phyloP scores from a whole-genome alignment of 768 basidiomycete genomes.

The Tulasnella sp. region DNA sequence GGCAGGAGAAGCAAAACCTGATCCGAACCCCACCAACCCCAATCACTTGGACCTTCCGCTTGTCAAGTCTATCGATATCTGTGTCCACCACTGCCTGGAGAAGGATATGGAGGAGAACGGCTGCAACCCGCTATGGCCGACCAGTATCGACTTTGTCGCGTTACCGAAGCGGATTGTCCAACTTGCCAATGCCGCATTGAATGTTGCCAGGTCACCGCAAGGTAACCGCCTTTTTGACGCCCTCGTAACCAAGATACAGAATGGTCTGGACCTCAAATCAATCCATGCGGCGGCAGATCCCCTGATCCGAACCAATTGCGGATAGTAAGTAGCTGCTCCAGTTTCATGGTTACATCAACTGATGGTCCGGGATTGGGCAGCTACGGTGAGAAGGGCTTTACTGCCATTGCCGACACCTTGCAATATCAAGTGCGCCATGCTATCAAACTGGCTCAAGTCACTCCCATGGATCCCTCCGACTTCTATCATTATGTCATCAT shows the following conservation, averaged over 20 bases:
- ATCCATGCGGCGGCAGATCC: background rate
- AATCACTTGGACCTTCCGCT: background rate
- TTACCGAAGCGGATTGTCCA: background rate
- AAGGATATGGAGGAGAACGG: background rate
- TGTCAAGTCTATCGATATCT: background rate
- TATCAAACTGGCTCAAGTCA: background rate
- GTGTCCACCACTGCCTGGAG: background rate
- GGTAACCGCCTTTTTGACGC: background rate
- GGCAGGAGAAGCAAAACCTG: background rate
- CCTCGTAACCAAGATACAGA: background rate
- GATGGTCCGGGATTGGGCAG: background rate
- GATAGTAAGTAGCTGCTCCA: background rate
- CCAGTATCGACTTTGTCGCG: background rate
- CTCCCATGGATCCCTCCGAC: background rate
- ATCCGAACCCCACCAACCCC: background rate
- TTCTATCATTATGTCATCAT: background rate
- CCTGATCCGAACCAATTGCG: background rate
- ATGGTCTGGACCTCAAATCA: background rate
- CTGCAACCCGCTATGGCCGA: background rate
- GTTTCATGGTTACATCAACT: background rate
- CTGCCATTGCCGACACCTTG: background rate
- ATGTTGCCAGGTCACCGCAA: background rate
- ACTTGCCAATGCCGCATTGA: background rate
- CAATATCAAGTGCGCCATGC: background rate
- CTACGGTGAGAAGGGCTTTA: background rate